phyloP scores from a whole-genome alignment of 140 eudicot genomes.

The Cichorium intybus region DNA sequence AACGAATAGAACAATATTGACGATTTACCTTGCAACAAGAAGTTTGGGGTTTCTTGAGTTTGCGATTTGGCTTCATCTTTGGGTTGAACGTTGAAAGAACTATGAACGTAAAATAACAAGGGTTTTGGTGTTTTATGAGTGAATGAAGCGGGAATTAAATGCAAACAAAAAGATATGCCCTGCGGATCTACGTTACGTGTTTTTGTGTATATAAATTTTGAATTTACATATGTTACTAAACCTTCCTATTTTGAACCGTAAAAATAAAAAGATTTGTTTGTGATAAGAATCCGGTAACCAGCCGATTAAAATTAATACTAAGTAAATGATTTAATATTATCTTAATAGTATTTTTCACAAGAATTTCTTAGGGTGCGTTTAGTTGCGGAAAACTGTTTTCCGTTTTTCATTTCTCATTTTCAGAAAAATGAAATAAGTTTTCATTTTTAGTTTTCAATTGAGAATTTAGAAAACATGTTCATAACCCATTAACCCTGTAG shows the following conservation, averaged over 20 bases:
- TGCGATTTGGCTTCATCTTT: constrained; percentile 50
- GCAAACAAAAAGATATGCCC: not conserved
- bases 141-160: constrained; percentile 32
- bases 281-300: too few species aligned
- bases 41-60: constrained; percentile 41
- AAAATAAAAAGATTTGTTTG: too few species aligned
- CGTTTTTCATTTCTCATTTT: too few species aligned
- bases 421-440: too few species aligned
- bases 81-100: constrained; percentile 8
- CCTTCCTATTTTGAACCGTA: not conserved
- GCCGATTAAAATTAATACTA: too few species aligned
- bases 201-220: not conserved
- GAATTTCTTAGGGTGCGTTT: too few species aligned
- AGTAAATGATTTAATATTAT: too few species aligned
- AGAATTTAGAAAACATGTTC: too few species aligned
- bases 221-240: not conserved
- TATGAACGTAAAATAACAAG: not conserved
- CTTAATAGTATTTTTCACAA: too few species aligned
- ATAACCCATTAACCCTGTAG: too few species aligned
- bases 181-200: not conserved
- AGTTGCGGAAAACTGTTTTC: too few species aligned
- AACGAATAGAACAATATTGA: not conserved
- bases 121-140: not conserved
- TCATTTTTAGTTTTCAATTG: too few species aligned
- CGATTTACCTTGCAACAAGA: constrained; percentile 33